Evolutionary conservation across 805 yeast species (phyloP), one percentile per base, ranked within the genome.

Genomic region (Starmerella potacharoeniae): DNA sequence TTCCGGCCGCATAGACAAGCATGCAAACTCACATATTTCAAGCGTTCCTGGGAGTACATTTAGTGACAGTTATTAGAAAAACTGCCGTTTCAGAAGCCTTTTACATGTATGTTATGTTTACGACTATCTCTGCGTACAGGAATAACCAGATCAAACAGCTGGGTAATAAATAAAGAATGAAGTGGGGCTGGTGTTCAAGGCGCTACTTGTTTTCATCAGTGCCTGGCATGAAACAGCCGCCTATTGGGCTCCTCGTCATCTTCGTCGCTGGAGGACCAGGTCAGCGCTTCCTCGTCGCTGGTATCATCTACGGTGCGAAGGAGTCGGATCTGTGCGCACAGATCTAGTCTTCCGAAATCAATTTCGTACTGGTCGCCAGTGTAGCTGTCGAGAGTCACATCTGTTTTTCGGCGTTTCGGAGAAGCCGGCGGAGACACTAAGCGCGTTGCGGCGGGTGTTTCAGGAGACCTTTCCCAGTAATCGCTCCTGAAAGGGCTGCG

Each of bases 191-290:
- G 3, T 22, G 22, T 22, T 22, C n/a, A 40, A 9, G 9, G 16
- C 43, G 2, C 14, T 40, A 9, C 43, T 13, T 11, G 10, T 14
- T 22, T 40, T 7, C 30, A 13, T 13, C n/a, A 42, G 16, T 42
- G 33, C 22, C 45, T 8, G 9, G 16, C 8, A 22, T 28, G 31
- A 11, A 42, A n/a, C 7, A 28, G 33, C 9, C 33, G 14, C 14
- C 16, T 42, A 22, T 5, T 13, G 14, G 16, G 13, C 13, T 52
- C 55, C 9, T 45, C 49, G 33, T 48, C 42, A 4, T 55, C 56
- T 2, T 54, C 55, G 30, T 56, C 59, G 34, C 55, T 54, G 6
- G 57, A 47, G 41, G 51, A 54, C 59, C 59, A 57, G 5, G 55
- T 35, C 16, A 54, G 35, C 6, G 55, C 57, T 16, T 57, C 52